Evolutionary conservation across 805 yeast species (phyloP), one percentile per base, ranked within the genome.

Genomic region (Ogataea thermomethanolica): DNA sequence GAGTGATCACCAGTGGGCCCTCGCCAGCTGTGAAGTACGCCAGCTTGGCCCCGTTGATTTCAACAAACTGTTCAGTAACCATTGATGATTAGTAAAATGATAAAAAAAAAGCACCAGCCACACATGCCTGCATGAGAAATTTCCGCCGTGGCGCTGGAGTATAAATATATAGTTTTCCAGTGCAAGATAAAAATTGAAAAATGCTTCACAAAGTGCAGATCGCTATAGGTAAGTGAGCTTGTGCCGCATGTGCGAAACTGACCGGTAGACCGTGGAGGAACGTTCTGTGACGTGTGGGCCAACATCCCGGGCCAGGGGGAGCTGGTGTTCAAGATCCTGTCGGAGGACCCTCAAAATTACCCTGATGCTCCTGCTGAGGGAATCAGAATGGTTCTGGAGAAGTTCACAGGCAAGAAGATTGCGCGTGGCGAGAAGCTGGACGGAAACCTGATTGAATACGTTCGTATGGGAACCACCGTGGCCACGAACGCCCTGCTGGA

Each of bases 241-340:
- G 7, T 12, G 2, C 10, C 8, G 20, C 17, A 8, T 7, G 10
- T 23, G 9, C 10, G 7, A 8, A 7, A 25, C 38, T 43, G 33
- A 43, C 41, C 7, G 4, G 7, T 25, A 44, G 55, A 51, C 30
- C 48, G 55, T 21, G 74, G 74, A 33, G 74, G 74, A 44, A 69
- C 73, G 9, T 72, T 72, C 53, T 65, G 71, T 32, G 77, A 72
- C 49, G 70, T 71, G 26, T 64, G 69, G 39, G 76, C 74, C 33
- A 63, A 61, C 34, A 63, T 70, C 24, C 74, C 74, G 2, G 59
- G 55, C 26, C 61, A 63, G 29, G 61, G 55, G 2, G 76, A 73
- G 38, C 32, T 39, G 7, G 61, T 60, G 39, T 73, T 54, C 44
- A 54, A 54, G 29, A 39, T 54, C 14, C 41, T 54, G 12, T 51